Conservation (phyloP, 441 rosid genomes). For the Cnidoscolus chayamansa region DNA sequence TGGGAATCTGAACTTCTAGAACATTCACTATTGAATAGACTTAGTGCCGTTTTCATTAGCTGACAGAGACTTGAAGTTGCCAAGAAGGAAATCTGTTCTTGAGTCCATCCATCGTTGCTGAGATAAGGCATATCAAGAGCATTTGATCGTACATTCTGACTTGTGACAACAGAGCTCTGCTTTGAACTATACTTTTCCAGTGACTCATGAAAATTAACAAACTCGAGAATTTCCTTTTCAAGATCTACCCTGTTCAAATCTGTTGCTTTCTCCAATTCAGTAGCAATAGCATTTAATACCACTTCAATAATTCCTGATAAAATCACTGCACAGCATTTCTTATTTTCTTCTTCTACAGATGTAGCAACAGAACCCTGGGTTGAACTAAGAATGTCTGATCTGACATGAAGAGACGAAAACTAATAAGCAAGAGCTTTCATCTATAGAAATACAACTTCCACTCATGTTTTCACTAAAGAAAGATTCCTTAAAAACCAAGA, state of each 20-base stretch:
- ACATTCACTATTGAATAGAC: conserved; percentile 32
- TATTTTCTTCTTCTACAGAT: conserved; percentile 50
- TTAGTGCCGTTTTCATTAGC: conserved; percentile 41
- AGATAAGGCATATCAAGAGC: conserved; percentile 33
- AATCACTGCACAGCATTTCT: conserved; percentile 47
- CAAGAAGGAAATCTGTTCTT: conserved; percentile 48
- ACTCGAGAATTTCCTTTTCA: conserved; percentile 54
- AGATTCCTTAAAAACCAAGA: conserved; percentile 4
- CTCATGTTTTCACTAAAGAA: background rate
- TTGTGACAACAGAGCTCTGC: conserved; percentile 44
- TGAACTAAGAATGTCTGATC: conserved; percentile 58
- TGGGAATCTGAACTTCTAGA: conserved; percentile 39
- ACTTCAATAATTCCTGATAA: conserved; percentile 57
- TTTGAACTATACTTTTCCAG: conserved; percentile 46
- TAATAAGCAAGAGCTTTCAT: conserved; percentile 1
- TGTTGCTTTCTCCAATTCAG: conserved; percentile 57
- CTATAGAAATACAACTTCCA: background rate
- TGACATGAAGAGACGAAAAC: conserved; percentile 29
- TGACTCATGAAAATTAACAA: conserved; percentile 45
- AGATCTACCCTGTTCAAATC: conserved; percentile 47
- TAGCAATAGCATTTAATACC: conserved; percentile 49
- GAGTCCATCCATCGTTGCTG: conserved; percentile 32
- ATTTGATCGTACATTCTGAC: conserved; percentile 38
- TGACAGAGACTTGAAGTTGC: conserved; percentile 68
- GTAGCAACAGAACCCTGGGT: conserved; percentile 43